Conservation (phyloP, 257 asterid species). For the Lycium ferocissimum region DNA sequence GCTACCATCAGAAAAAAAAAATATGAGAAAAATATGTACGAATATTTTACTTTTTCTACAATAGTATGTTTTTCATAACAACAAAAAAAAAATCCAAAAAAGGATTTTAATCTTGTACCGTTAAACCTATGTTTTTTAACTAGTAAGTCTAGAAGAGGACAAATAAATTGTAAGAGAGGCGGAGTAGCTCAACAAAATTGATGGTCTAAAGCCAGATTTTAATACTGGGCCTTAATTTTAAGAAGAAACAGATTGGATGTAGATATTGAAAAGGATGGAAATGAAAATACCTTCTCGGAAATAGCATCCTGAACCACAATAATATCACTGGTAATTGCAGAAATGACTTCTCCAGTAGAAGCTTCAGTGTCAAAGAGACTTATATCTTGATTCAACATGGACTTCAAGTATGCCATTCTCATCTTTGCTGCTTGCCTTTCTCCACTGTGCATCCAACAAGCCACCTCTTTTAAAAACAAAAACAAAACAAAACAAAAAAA, state of each 20-base stretch:
- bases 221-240: background rate
- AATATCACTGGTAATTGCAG: slow-evolving; percentile 90
- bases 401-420: slow-evolving; percentile 88
- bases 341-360: slow-evolving; percentile 88
- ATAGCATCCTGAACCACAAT: slow-evolving; percentile 92
- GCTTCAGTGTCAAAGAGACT: slow-evolving; percentile 83
- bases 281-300: slow-evolving; percentile 76
- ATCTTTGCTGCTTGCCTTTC: slow-evolving; percentile 97
- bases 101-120: background rate
- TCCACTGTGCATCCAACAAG: slow-evolving; percentile 97
- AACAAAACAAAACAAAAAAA: background rate
- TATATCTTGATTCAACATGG: slow-evolving; percentile 85
- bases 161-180: background rate
- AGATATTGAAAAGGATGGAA: background rate
- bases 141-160: background rate
- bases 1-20: background rate
- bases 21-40: background rate
- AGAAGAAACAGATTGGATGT: too few relatives aligned
- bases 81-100: background rate
- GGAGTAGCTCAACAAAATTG: background rate
- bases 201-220: background rate
- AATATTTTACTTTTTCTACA: background rate
- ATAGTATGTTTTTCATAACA: too few relatives aligned
- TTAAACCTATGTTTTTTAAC: background rate
- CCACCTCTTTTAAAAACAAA: slow-evolving; percentile 66